These are phyloP conservation scores for Brassica juncea DNA, from an alignment of 345 rosid genomes.

Conservation along the genomic window DNA sequence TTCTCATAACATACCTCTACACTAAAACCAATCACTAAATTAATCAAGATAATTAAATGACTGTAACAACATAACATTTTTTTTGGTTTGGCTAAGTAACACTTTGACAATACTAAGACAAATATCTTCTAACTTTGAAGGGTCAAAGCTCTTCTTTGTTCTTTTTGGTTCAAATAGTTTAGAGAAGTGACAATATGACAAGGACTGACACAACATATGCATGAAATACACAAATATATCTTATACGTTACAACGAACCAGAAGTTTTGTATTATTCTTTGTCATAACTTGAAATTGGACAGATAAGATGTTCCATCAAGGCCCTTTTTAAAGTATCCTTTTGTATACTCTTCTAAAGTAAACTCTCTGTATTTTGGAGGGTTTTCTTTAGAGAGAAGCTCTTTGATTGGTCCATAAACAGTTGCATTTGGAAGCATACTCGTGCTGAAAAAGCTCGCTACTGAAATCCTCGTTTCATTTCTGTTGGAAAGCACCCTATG, in stretches of 20 bases:
- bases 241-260: background rate
- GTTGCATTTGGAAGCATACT: background rate
- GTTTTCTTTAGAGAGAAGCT: conserved; percentile 42
- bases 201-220: background rate
- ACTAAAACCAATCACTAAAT: background rate
- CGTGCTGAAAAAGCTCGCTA: conserved; percentile 44
- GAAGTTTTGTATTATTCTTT: background rate
- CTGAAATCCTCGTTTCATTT: conserved; percentile 44
- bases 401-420: conserved; percentile 48
- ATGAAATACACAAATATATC: background rate
- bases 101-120: background rate
- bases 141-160: background rate
- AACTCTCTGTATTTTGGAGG: conserved; percentile 40
- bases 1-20: background rate
- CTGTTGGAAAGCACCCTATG: conserved; percentile 46
- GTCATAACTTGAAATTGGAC: conserved; percentile 37
- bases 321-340: conserved; percentile 31
- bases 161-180: background rate
- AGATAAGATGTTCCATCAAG: conserved; percentile 36
- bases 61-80: background rate
- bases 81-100: background rate
- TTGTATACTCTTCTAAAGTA: conserved; percentile 26
- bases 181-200: background rate
- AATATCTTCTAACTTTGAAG: background rate
- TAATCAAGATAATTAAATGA: background rate